These are phyloP conservation scores for Rhodotorula sp. DNA, from an alignment of 1,284 basidiomycete genomes.

Conservation along the genomic window DNA sequence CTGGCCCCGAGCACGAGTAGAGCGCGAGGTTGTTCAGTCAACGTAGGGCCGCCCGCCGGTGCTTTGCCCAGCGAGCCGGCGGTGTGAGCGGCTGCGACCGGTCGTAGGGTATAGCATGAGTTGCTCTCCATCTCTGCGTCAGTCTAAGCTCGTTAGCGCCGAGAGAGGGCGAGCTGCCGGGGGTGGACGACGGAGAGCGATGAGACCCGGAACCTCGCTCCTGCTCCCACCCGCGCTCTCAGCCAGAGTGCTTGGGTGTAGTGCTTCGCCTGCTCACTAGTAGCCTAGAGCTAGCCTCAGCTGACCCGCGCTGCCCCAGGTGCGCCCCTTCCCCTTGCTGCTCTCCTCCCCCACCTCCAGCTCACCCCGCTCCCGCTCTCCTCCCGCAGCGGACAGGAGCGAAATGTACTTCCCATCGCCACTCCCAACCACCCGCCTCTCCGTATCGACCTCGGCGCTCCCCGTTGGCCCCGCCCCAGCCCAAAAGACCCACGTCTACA, in stretches of 20 bases:
- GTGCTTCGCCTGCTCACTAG: too few relatives aligned
- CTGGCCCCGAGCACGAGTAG: not conserved
- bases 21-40: not conserved
- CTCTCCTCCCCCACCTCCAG: not conserved
- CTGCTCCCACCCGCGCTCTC: too few relatives aligned
- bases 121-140: not conserved
- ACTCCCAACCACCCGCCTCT: constrained; percentile 37
- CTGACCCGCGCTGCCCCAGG: too few relatives aligned
- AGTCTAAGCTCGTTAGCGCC: not conserved
- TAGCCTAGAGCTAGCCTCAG: too few relatives aligned
- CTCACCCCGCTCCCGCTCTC: not conserved
- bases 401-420: constrained; percentile 40
- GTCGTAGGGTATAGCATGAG: not conserved
- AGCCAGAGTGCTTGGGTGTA: too few relatives aligned
- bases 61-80: not conserved
- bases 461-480: constrained; percentile 29
- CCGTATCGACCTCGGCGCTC: constrained; percentile 30
- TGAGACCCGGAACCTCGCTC: too few relatives aligned
- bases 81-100: not conserved
- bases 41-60: not conserved
- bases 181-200: too few relatives aligned
- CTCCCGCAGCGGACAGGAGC: too few relatives aligned
- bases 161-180: not conserved
- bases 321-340: not conserved
- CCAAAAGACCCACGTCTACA: constrained; percentile 19